These are phyloP conservation scores for Boehmeria nivea DNA, from an alignment of 306 rosid genomes.

Conservation along the genomic window DNA sequence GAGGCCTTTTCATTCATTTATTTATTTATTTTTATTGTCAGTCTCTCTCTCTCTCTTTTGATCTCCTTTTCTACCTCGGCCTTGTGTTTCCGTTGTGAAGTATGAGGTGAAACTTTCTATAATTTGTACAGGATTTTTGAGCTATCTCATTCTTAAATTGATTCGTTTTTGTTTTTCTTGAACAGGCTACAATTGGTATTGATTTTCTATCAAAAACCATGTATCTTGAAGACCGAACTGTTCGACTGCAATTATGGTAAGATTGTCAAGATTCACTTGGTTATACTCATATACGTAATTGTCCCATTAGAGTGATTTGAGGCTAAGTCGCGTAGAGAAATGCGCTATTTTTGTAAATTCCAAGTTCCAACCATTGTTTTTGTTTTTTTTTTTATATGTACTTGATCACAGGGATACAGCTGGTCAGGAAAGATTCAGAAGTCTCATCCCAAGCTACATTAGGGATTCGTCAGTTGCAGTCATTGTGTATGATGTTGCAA, in stretches of 20 bases:
- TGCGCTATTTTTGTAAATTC: background rate
- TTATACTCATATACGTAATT: too few species aligned
- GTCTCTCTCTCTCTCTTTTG: too few species aligned
- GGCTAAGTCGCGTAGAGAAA: too few species aligned
- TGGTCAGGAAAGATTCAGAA: slow-evolving; percentile 63
- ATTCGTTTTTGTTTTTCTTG: background rate
- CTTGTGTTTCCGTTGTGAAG: background rate
- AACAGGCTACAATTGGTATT: slow-evolving; percentile 55
- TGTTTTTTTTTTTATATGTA: background rate
- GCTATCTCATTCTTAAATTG: background rate
- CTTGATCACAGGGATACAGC: slow-evolving; percentile 38
- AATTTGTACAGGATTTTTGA: background rate
- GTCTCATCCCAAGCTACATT: slow-evolving; percentile 56
- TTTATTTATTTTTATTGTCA: too few species aligned
- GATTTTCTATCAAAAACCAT: slow-evolving; percentile 56
- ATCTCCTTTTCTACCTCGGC: background rate
- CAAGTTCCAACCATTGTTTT: background rate
- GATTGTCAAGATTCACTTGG: slow-evolving; percentile 2
- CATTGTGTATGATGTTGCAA: slow-evolving; percentile 51
- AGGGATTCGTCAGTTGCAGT: slow-evolving; percentile 60
- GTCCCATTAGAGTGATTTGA: too few species aligned
- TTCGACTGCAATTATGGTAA: slow-evolving; percentile 52
- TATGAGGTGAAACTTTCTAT: background rate
- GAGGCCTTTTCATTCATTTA: too few species aligned
- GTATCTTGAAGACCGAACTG: slow-evolving; percentile 62